Evolutionary conservation across 306 rosid species (phyloP), one percentile per base, ranked within the genome.

Genomic region (Casuarina equisetifolia): DNA sequence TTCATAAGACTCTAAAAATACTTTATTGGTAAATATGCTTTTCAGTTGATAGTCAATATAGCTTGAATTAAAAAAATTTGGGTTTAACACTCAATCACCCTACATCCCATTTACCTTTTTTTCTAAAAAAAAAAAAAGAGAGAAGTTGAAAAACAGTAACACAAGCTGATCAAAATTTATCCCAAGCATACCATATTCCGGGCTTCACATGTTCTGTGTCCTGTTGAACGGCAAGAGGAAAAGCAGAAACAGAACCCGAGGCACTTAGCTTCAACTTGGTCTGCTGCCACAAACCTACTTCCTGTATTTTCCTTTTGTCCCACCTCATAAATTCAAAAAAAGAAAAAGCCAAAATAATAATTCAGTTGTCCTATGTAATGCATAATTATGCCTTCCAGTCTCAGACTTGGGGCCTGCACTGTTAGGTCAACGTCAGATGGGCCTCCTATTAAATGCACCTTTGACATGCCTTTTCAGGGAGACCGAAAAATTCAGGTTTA

Each of bases 371-470:
- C 69, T 79, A 85, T 80, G 87, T 87, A 83, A 88, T 25, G 0
- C 32, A 25, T 84, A 74, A 85, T 81, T 80, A 87, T 75, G 40
- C 80, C 55, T 73, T 77, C 86, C 83, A 86, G 83, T 67, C 70
- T 82, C 86, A 80, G 84, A 80, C 77, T 72, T 69, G 78, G 67
- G 82, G 38, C 35, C 82, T 74, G 84, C 87, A 74, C 58, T 76
- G 95, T 73, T 9, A 67, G 73, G 92, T 90, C 96, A 57, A 87
- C 62, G 88, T 88, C 91, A 88, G 77, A 76, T 83, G 77, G 81
- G 79, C 79, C 81, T 77, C 66, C 80, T 45, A 76, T 82, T 86
- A 49, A 86, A 81, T 88, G 75, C 4, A 36, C 73, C 66, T 75
- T 57, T 72, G 68, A 64, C 81, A 66, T 78, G 38, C 8, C 68